Percentiles rank a stretch among this genome's conserved stretches.
Conservation (phyloP, 768 basidiomycete genomes). For the Boletus subparvulus region DNA sequence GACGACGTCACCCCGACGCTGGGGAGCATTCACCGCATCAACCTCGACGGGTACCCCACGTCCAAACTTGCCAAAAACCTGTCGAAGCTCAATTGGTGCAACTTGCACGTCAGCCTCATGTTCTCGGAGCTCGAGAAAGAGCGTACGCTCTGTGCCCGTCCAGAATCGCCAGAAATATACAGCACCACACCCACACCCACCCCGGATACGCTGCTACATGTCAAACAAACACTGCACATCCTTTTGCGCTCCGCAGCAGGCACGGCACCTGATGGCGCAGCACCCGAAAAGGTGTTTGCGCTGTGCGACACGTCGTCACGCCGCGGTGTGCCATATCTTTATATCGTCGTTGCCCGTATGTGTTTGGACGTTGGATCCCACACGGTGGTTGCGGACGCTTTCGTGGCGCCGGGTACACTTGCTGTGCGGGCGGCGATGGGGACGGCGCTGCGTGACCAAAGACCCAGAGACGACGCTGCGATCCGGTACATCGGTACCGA, state of each 20-base stretch:
- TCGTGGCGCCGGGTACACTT: constrained; percentile 38
- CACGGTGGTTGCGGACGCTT: constrained; percentile 51
- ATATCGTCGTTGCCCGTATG: constrained; percentile 47
- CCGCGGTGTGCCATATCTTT: constrained; percentile 27
- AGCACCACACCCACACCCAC: too few relatives aligned
- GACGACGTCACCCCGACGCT: constrained; percentile 11
- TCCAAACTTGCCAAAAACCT: constrained; percentile 23
- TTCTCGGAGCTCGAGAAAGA: constrained; percentile 21
- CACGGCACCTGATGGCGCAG: constrained; percentile 2
- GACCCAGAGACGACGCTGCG: neutral
- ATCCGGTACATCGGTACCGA: constrained; percentile 17
- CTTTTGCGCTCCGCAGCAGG: constrained; percentile 23
- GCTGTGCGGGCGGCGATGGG: neutral
- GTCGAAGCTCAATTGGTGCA: constrained; percentile 27
- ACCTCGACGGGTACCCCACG: constrained; percentile 34
- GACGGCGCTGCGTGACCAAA: neutral
- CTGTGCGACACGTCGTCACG: constrained; percentile 13
- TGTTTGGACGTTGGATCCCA: constrained; percentile 42
- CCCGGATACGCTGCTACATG: constrained; percentile 21
- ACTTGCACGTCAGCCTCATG: constrained; percentile 26
- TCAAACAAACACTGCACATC: constrained; percentile 33
- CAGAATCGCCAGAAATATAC: too few relatives aligned
- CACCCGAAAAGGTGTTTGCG: constrained; percentile 12
- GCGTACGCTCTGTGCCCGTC: neutral
- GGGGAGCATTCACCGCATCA: constrained; percentile 42